A percentile compares a stretch with the other conserved stretches of the same genome.
Conservation (phyloP, 192 early-diverging fungal genomes). For the Linnemannia exigua region DNA sequence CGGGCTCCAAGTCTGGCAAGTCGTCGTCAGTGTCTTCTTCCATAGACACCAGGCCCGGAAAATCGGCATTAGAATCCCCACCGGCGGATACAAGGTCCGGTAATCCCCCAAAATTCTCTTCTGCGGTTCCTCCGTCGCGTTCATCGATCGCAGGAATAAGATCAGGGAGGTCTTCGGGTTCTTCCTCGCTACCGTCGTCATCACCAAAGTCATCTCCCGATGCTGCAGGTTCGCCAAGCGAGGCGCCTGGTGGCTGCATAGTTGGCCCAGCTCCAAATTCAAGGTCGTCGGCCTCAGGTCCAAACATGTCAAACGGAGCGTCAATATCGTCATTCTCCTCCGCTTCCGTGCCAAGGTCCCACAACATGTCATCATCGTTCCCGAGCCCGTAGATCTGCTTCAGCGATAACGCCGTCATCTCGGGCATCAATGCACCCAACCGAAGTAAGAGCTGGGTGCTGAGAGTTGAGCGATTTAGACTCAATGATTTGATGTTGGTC, state of each 20-base stretch:
- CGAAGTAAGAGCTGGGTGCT: not conserved
- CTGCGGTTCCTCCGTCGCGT: not conserved
- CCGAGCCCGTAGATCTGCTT: constrained; percentile 18
- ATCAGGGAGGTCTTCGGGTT: not conserved
- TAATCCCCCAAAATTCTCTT: not conserved
- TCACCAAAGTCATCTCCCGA: not conserved
- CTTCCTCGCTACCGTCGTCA: not conserved
- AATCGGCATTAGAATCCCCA: too few species aligned
- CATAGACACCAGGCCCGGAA: not conserved
- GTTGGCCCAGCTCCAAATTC: too few species aligned
- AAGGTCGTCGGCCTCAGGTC: not conserved
- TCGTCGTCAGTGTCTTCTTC: constrained; percentile 8
- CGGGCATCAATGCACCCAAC: constrained; percentile 27
- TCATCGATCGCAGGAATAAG: not conserved
- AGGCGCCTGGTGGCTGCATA: too few species aligned
- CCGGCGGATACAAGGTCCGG: not conserved
- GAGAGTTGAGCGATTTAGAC: constrained; percentile 30
- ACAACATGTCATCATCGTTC: not conserved
- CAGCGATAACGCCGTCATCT: constrained; percentile 21
- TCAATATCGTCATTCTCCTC: not conserved
- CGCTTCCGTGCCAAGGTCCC: not conserved
- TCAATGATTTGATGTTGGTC: constrained; percentile 15
- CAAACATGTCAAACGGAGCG: not conserved
- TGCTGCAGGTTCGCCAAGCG: not conserved
- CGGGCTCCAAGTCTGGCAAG: not conserved